A percentile compares a stretch with the other conserved stretches of the same genome.
These are phyloP conservation scores for Hypoxylon sp. DNA, from an alignment of 2,329 filamentous ascomycete species.

Conservation along the genomic window DNA sequence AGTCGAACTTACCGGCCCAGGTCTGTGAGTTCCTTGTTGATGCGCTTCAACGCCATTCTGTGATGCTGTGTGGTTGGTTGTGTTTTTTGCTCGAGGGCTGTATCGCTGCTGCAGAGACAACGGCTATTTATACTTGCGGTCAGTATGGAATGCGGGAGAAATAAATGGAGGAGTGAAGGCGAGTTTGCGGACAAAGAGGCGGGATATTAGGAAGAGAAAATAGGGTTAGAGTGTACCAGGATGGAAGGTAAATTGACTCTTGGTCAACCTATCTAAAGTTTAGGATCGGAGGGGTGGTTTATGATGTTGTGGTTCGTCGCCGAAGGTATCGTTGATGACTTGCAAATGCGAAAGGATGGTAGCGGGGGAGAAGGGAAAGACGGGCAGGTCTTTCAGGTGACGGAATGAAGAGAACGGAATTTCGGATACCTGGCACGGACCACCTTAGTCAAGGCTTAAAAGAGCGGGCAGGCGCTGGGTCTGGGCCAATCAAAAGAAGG, in stretches of 20 bases:
- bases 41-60: constrained; percentile 89
- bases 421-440: constrained; percentile 28
- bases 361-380: constrained; percentile 43
- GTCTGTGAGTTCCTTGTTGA: constrained; percentile 93
- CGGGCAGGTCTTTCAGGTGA: constrained; percentile 42
- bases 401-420: constrained; percentile 39
- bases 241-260: constrained; percentile 3
- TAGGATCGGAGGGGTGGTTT: constrained; percentile 16
- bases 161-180: constrained; percentile 33
- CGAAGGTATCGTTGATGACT: constrained; percentile 14
- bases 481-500: constrained; percentile 22
- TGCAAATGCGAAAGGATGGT: constrained; percentile 34
- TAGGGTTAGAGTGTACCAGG: constrained; percentile 26
- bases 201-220: background rate
- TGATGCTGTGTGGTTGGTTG: constrained; percentile 30
- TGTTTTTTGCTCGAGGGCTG: constrained; percentile 29
- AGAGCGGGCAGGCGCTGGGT: constrained; percentile 21
- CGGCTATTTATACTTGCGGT: constrained; percentile 46
- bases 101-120: constrained; percentile 42
- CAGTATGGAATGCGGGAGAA: constrained; percentile 48
- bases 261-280: constrained; percentile 17
- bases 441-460: constrained; percentile 9
- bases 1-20: constrained; percentile 79
- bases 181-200: constrained; percentile 23
- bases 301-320: constrained; percentile 20